A percentile compares a stretch with the other conserved stretches of the same genome.
These are phyloP conservation scores for Vaccinium vitisidaea DNA, from an alignment of 148 eudicot genomes.

Conservation along the genomic window DNA sequence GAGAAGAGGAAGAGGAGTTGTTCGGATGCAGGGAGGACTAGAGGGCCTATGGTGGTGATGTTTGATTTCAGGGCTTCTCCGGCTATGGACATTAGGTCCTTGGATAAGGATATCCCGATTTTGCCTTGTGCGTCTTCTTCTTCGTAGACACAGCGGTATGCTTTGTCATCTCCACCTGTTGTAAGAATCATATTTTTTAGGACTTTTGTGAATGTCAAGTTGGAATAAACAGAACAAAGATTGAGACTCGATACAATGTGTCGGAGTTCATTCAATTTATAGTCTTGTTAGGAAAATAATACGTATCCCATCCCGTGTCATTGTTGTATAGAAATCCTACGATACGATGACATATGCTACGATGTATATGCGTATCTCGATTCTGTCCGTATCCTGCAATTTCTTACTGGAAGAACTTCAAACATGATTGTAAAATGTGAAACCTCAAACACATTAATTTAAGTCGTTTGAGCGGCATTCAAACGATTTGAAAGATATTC, in stretches of 20 bases:
- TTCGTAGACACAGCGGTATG: conserved; percentile 29
- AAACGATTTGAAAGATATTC: too few species aligned
- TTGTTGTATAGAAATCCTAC: too few species aligned
- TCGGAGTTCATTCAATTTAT: too few species aligned
- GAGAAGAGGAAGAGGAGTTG: conserved; percentile 27
- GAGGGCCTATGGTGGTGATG: conserved; percentile 23
- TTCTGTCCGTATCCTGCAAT: too few species aligned
- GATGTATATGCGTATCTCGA: too few species aligned
- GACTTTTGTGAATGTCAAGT: background rate
- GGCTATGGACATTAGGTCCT: conserved; percentile 37
- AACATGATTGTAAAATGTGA: too few species aligned
- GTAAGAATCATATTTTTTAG: background rate
- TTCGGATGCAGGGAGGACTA: conserved; percentile 39
- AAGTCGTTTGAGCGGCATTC: too few species aligned
- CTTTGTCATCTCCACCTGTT: conserved; percentile 23
- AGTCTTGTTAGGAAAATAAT: too few species aligned
- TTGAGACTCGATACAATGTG: background rate
- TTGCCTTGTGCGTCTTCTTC: conserved; percentile 34
- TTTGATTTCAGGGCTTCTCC: conserved; percentile 32
- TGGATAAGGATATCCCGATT: conserved; percentile 30
- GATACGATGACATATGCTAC: too few species aligned
- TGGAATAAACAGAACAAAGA: background rate
- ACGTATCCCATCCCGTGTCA: too few species aligned
- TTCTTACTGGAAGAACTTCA: too few species aligned
- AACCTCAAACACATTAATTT: too few species aligned